Conservation (phyloP, 2,329 filamentous ascomycete genomes). For the Raffaelea albimanens region DNA sequence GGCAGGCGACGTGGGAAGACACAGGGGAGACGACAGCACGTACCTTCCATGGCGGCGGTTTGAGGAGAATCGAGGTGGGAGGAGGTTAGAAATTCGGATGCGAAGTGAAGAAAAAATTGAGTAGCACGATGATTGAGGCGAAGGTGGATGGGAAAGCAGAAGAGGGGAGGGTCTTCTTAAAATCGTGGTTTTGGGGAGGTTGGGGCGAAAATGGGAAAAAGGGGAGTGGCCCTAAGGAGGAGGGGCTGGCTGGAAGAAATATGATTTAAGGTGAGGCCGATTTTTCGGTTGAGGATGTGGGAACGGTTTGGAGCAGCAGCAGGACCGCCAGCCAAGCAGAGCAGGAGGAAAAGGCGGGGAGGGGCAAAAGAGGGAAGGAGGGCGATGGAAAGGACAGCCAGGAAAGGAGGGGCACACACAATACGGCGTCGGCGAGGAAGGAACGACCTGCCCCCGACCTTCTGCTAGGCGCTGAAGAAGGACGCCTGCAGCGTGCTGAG, state of each 20-base stretch:
- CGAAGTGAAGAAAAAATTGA: conserved; percentile 5
- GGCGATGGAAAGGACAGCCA: neutral
- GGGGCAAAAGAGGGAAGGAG: conserved; percentile 2
- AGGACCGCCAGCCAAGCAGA: neutral
- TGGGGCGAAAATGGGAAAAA: conserved; percentile 9
- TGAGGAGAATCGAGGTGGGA: conserved; percentile 24
- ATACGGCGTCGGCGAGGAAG: neutral
- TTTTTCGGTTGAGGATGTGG: conserved; percentile 10
- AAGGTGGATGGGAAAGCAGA: neutral
- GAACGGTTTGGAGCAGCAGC: conserved; percentile 3
- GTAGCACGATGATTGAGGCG: conserved; percentile 1
- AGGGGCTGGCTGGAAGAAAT: conserved; percentile 6
- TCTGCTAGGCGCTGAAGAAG: too few relatives aligned
- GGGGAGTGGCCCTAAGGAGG: neutral
- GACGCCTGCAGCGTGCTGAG: too few relatives aligned
- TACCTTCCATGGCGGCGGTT: conserved; percentile 49
- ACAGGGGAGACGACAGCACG: conserved; percentile 5
- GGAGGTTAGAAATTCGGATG: conserved; percentile 17
- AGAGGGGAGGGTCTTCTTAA: neutral
- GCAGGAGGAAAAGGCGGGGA: conserved; percentile 7
- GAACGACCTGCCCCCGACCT: too few relatives aligned
- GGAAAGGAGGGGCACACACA: conserved; percentile 3
- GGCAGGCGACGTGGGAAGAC: conserved; percentile 3
- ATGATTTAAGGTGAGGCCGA: conserved; percentile 9
- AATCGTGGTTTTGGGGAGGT: conserved; percentile 9